Conservation (phyloP, 2,329 filamentous ascomycete genomes). For the Pseudopyrenochaeta lycopersici region DNA sequence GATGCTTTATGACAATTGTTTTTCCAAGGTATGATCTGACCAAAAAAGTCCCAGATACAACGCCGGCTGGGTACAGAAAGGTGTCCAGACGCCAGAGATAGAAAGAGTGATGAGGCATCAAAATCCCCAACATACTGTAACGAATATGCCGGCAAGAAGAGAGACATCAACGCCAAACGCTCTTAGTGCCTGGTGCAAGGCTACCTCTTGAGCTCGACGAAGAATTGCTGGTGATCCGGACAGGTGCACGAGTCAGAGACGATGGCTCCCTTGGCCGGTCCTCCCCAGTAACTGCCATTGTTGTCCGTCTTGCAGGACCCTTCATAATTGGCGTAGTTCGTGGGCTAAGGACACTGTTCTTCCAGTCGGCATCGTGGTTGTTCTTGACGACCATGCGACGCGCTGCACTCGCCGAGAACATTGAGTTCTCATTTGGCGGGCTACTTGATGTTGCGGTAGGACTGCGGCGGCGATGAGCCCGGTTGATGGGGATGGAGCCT, state of each 20-base stretch:
- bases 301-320: conserved; percentile 50
- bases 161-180: conserved; percentile 41
- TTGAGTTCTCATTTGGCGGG: conserved; percentile 65
- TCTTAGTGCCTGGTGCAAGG: conserved; percentile 40
- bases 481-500: conserved; percentile 51
- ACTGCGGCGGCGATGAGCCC: conserved; percentile 63
- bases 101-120: conserved; percentile 1
- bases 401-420: conserved; percentile 73
- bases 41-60: background rate
- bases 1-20: background rate
- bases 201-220: conserved; percentile 39
- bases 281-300: conserved; percentile 43
- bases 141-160: conserved; percentile 1
- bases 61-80: background rate
- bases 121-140: conserved; percentile 1
- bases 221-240: conserved; percentile 43
- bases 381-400: conserved; percentile 69
- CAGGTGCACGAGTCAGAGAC: conserved; percentile 39
- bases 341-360: conserved; percentile 68
- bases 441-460: conserved; percentile 60
- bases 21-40: background rate
- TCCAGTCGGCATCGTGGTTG: conserved; percentile 65
- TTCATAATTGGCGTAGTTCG: conserved; percentile 68
- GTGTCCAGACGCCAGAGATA: background rate
- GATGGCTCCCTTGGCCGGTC: conserved; percentile 38